These are phyloP conservation scores for Salicornia ramosissima DNA, from an alignment of 148 eudicot species.

Conservation along the genomic window DNA sequence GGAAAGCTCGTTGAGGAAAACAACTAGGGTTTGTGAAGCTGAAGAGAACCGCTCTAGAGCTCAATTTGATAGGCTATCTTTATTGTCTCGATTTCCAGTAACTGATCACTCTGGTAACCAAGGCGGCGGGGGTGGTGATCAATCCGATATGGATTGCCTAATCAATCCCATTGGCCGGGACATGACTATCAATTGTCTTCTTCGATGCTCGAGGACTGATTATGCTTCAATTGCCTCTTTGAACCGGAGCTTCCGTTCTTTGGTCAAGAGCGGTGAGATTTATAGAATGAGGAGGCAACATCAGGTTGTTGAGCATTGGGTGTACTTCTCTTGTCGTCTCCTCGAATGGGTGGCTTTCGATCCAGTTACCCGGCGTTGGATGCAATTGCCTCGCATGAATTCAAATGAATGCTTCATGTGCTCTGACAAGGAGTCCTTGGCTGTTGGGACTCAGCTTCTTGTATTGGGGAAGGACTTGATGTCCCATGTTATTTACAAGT, in stretches of 20 bases:
- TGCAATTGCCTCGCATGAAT: slow-evolving; percentile 64
- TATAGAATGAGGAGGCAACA: slow-evolving; percentile 52
- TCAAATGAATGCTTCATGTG: slow-evolving; percentile 61
- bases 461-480: slow-evolving; percentile 66
- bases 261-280: slow-evolving; percentile 61
- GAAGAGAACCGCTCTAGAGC: slow-evolving; percentile 19
- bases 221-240: slow-evolving; percentile 62
- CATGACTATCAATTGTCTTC: slow-evolving; percentile 52
- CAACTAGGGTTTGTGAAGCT: slow-evolving; percentile 26
- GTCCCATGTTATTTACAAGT: slow-evolving; percentile 54
- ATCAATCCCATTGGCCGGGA: slow-evolving; percentile 61
- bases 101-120: slow-evolving; percentile 29
- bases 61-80: slow-evolving; percentile 15
- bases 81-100: slow-evolving; percentile 2
- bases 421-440: slow-evolving; percentile 84
- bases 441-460: slow-evolving; percentile 87
- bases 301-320: slow-evolving; percentile 77
- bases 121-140: no score
- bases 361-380: slow-evolving; percentile 69
- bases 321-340: slow-evolving; percentile 75
- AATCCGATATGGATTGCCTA: slow-evolving; percentile 46
- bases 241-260: slow-evolving; percentile 53
- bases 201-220: slow-evolving; percentile 59
- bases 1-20: slow-evolving; percentile 34
- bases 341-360: slow-evolving; percentile 94